phyloP scores from a whole-genome alignment of 257 asterid genomes.

The Nicotiana attenuata region DNA sequence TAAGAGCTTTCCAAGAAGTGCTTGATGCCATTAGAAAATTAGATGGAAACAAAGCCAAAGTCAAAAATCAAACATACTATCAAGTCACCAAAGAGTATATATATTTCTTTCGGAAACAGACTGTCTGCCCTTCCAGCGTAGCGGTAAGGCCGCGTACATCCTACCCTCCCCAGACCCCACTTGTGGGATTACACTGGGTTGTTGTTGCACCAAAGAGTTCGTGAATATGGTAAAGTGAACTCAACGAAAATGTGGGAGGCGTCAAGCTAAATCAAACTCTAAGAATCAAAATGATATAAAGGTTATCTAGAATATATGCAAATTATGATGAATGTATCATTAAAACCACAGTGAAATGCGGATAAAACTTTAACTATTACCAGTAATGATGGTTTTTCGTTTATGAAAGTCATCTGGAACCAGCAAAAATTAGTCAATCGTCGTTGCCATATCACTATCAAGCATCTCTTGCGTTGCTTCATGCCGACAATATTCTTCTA shows the following conservation, averaged over 20 bases:
- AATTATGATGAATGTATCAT: slow-evolving; percentile 18
- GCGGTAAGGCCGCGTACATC: no score
- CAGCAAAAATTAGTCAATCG: slow-evolving; percentile 30
- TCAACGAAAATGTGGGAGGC: not conserved
- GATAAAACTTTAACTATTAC: slow-evolving; percentile 18
- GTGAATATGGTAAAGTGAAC: not conserved
- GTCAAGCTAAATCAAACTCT: not conserved
- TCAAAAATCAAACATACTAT: not conserved
- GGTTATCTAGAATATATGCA: not conserved
- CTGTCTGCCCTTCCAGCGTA: no score
- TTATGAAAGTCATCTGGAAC: slow-evolving; percentile 19
- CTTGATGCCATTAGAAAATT: not conserved
- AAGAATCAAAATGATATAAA: not conserved
- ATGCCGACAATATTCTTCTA: slow-evolving; percentile 41
- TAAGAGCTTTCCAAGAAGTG: not conserved
- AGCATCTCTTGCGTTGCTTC: slow-evolving; percentile 44
- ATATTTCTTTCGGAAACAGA: not conserved
- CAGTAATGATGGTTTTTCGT: slow-evolving; percentile 23
- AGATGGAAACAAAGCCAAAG: not conserved
- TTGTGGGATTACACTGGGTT: no score
- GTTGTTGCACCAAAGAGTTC: not conserved
- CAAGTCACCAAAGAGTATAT: not conserved
- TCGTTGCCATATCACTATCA: slow-evolving; percentile 47
- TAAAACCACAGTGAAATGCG: not conserved
- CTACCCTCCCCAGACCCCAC: no score